Evolutionary conservation across 306 rosid species (phyloP), one percentile per base, ranked within the genome.

Genomic region (Glycyrrhiza uralensis): DNA sequence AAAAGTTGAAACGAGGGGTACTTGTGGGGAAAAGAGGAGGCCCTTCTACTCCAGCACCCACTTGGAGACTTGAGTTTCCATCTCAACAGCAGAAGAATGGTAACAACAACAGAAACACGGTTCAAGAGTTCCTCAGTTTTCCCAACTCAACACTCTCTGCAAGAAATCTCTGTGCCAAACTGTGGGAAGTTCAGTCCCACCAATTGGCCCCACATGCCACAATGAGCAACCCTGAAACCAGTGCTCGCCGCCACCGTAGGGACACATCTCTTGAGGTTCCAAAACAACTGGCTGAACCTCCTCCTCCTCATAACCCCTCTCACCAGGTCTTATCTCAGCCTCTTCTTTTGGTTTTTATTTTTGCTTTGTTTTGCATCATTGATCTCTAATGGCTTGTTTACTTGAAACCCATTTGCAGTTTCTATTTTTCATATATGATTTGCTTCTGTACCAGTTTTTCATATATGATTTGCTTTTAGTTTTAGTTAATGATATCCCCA

Each of bases 151-250:
- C 85, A 17, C 66, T 86, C 69, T 90, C 96, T 66, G 89, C 92
- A 0, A 86, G 96, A 80, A 81, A 81, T 41, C 94, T 90, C 78
- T 86, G 92, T 61, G 88, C 92, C 2, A 75, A 44, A 70, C 90
- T 91, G 55, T 91, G 97, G 97, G 85, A 88, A 65, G 57, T 73
- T 66, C 87, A 71, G 60, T 71, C 88, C 82, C 85, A 77, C 86
- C 76, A 67, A 44, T 12, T 18, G 41, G 39, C 42, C 76, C 85
- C 82, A 72, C 57, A 64, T 72, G 19, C 80, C 52, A 57, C 73
- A 66, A 83, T 80, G 85, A 72, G 65, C 73, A 72, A 52, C 11
- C 42, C 38, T 69, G 15, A 14, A 41, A 52, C 76, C 15, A 57
- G 49, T 10, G 65, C 51, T 14, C 77, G 72, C 69, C 77, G 76